Conservation (phyloP, 306 rosid species). For the Inga laurina region DNA sequence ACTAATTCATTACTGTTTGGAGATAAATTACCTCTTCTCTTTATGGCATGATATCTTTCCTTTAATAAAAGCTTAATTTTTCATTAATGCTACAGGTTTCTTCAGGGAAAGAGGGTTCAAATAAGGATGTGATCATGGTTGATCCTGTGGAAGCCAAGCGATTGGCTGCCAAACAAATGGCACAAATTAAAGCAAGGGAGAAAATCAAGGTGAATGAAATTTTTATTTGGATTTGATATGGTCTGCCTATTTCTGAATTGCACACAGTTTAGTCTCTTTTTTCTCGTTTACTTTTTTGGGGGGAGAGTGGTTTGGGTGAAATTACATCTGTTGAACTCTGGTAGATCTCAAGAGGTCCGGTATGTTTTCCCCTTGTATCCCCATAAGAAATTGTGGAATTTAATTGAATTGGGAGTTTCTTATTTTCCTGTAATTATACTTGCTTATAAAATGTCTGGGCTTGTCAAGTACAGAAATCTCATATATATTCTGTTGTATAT, state of each 20-base stretch:
- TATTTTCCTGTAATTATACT: background rate
- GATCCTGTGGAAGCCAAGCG: conserved; percentile 96
- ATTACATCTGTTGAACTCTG: background rate
- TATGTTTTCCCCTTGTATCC: background rate
- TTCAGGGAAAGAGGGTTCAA: conserved; percentile 52
- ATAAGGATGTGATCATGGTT: conserved; percentile 72
- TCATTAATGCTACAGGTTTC: conserved; percentile 54
- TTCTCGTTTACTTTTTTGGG: background rate
- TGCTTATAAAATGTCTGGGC: background rate
- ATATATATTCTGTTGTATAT: background rate
- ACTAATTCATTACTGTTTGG: background rate
- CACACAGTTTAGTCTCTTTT: background rate
- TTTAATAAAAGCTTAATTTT: conserved; percentile 8
- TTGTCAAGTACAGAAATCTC: background rate
- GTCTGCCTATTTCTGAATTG: background rate
- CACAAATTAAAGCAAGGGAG: conserved; percentile 73
- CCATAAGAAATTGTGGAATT: background rate
- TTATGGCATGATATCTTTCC: conserved; percentile 1
- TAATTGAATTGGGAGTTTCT: background rate
- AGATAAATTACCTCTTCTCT: conserved; percentile 1
- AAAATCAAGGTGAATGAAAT: conserved; percentile 61
- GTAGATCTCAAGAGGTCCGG: background rate
- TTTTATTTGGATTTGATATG: conserved; percentile 5
- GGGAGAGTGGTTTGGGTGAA: background rate
- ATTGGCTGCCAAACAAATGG: conserved; percentile 89